phyloP scores from a whole-genome alignment of 2,329 filamentous ascomycete genomes.

The Beauveria sp. region DNA sequence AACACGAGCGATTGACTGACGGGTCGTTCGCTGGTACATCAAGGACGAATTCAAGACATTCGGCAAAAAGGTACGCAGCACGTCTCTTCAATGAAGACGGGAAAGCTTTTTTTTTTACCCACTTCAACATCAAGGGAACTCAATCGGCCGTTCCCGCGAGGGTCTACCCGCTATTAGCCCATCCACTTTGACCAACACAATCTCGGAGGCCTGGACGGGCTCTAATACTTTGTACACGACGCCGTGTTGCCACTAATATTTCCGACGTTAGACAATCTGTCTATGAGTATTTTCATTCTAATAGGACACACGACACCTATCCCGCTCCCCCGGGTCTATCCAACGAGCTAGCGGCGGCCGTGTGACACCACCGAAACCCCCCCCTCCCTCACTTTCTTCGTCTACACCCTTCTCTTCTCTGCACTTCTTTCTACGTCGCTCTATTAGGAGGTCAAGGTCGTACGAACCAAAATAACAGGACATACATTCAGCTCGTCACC shows the following conservation, averaged over 20 bases:
- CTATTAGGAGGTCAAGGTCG: not conserved
- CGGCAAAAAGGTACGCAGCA: not conserved
- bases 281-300: not conserved
- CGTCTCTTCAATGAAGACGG: not conserved
- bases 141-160: not conserved
- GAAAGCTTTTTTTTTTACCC: too few relatives aligned
- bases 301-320: not conserved
- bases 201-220: not conserved
- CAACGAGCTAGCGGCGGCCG: not conserved
- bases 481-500: not conserved
- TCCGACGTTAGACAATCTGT: not conserved
- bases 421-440: not conserved
- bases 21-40: too few relatives aligned
- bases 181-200: constrained; percentile 6
- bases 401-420: not conserved
- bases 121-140: too few relatives aligned
- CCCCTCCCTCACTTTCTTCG: not conserved
- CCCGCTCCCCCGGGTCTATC: not conserved
- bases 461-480: not conserved
- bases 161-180: not conserved
- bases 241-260: not conserved
- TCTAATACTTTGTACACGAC: not conserved
- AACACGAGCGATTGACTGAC: too few relatives aligned
- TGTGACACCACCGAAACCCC: not conserved
- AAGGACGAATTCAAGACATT: too few relatives aligned